Evolutionary conservation across 192 early-diverging fungal species (phyloP), one percentile per base, ranked within the genome.

Genomic region (Linnemannia zychae): DNA sequence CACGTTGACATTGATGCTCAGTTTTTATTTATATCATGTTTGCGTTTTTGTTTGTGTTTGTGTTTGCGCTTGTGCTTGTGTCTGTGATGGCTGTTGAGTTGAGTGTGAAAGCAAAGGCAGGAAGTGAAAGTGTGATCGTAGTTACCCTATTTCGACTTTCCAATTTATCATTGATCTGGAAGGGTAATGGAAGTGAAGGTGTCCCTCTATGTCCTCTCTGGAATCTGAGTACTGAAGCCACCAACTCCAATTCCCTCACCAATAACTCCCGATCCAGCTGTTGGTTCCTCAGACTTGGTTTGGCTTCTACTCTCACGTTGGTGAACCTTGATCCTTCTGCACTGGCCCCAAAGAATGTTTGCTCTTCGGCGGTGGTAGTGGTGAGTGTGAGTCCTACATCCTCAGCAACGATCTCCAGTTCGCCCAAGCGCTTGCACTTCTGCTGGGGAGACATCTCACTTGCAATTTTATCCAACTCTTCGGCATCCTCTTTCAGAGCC

Each of bases 371-470:
- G 2, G 63, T n/a, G n/a, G n/a, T n/a, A n/a, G n/a, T n/a, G n/a
- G n/a, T 65, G 63, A 65, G 63, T 65, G 63, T 13, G 28, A 65
- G 63, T 65, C 63, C 63, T 28, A 65, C 12, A 65, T 65, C 63
- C 18, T 65, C 63, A 24, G 63, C 63, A 65, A 65, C 18, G n/a
- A 28, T 65, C 7, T 65, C 63, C 28, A 65, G 63, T 24, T 65
- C 63, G 63, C 28, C 63, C 7, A 65, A 65, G 63, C 63, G 63
- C 33, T 65, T 65, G 63, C 63, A 24, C 63, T 65, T 65, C 63
- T 65, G 63, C 63, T 65, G 63, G 33, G 63, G 63, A 17, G 63
- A 31, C 7, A 2, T 24, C 11, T 3, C 63, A 65, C 63, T 65
- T 65, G 63, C 63, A 24, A 31, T 24, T 28, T 65, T 34, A 65